Conservation (phyloP, 2,329 filamentous ascomycete species). For the Alternaria longipes region DNA sequence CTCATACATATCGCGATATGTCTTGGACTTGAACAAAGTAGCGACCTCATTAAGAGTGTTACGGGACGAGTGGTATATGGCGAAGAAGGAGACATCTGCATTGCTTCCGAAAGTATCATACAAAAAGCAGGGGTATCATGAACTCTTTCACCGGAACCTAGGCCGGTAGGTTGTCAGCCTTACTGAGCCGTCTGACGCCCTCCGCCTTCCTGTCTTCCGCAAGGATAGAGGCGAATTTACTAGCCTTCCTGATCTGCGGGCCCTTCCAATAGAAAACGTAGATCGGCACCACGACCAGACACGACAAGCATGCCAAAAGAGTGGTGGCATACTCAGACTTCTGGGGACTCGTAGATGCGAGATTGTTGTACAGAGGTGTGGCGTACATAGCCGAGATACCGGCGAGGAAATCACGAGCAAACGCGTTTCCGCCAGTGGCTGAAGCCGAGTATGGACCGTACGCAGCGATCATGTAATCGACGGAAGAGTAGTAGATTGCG, state of each 20-base stretch:
- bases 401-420: conserved; percentile 75
- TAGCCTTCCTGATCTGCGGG: conserved; percentile 60
- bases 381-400: conserved; percentile 75
- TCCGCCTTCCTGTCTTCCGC: conserved; percentile 37
- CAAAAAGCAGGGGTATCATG: background rate
- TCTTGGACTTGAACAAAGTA: background rate
- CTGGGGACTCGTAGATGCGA: conserved; percentile 48
- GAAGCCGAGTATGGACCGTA: conserved; percentile 78
- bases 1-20: background rate
- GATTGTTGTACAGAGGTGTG: conserved; percentile 62
- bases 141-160: background rate
- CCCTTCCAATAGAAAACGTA: conserved; percentile 63
- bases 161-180: conserved; percentile 26
- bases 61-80: background rate
- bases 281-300: conserved; percentile 52
- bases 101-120: background rate
- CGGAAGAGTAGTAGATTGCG: conserved; percentile 76
- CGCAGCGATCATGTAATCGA: conserved; percentile 79
- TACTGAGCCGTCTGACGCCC: conserved; percentile 28
- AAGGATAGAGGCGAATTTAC: conserved; percentile 59
- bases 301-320: conserved; percentile 61
- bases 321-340: conserved; percentile 60
- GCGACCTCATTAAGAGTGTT: background rate
- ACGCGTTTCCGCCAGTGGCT: conserved; percentile 79
- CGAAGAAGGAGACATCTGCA: background rate